These are phyloP conservation scores for Adansonia rubrostipa DNA, from an alignment of 441 rosid genomes.

Conservation along the genomic window DNA sequence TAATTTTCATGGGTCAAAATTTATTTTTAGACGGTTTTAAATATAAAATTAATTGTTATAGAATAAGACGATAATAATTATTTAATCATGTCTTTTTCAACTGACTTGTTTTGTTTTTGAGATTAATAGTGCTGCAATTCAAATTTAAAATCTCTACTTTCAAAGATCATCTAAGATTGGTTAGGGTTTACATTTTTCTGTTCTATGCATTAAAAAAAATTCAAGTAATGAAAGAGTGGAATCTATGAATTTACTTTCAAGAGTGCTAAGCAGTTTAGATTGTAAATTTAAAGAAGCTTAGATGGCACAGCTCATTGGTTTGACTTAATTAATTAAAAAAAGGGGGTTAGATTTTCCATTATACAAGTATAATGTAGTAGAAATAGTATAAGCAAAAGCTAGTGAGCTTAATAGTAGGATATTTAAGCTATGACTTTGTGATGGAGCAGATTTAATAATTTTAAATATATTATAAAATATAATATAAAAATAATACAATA, in stretches of 20 bases:
- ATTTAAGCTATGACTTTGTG: too few relatives aligned
- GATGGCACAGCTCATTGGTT: constrained; percentile 10
- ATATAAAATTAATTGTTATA: too few relatives aligned
- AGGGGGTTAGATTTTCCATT: background rate
- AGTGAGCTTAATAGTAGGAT: too few relatives aligned
- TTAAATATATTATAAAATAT: too few relatives aligned
- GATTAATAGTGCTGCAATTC: background rate
- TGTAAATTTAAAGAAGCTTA: background rate
- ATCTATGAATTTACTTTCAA: background rate
- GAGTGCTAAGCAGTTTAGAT: background rate
- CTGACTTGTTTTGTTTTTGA: background rate
- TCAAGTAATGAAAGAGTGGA: too few relatives aligned
- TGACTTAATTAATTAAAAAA: background rate
- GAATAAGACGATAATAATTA: background rate
- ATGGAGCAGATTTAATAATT: too few relatives aligned
- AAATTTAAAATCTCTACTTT: background rate
- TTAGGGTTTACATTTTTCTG: too few relatives aligned
- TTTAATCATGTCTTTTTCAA: background rate
- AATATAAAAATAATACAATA: too few relatives aligned
- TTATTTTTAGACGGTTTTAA: background rate
- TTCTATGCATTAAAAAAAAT: too few relatives aligned
- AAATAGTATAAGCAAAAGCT: too few relatives aligned
- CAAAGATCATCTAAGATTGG: too few relatives aligned
- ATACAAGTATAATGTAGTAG: background rate
- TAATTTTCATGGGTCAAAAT: background rate